Base-by-base conservation (phyloP, 257 asterid genomes). In the Lycium barbarum region DNA sequence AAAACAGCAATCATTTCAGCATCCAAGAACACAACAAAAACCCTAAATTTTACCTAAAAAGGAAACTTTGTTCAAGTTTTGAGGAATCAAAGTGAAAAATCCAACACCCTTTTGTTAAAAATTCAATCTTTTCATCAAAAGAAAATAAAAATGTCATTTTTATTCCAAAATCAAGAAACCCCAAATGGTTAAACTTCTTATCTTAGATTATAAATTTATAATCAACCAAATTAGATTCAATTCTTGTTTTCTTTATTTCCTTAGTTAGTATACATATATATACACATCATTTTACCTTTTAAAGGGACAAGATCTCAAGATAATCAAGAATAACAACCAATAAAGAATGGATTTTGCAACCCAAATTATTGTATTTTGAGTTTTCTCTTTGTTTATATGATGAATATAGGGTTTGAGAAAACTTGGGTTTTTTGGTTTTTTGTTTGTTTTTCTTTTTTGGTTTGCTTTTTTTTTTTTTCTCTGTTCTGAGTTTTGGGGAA, bases 161-260 rank as follows among this genome's bases (percentile, higher is more conserved):
- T 38, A 12, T 66, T 70, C 79, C 2, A 70, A 67, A 70, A 70
- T 7, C 49, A 36, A 40, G 33, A 22, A 14, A 20, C 20, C 15
- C 35, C 49, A n/a, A 33, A 45, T 63, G 38, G 59, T 55, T 53
- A 33, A 58, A 79, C 59, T 40, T 15, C 8, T 66, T 14, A 67
- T 68, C 85, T 83, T 53, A 82, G n/a, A 66, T 66, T 83, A 26
- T 26, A 26, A 40, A 40, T 40, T 40, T 3, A 15, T 54, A 83
- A 40, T 72, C 63, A 66, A 36, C 26, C 33, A 66, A 36, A 53
- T 67, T 38, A 4, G 76, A 65, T 82, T 47, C 14, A 49, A 81
- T 87, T 57, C 35, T 51, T 82, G 84, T 84, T 83, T 86, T 68
- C 83, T 76, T 83, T 82, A 86, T 84, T 83, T 86, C 67, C 83